A percentile compares a stretch with the other conserved stretches of the same genome.
Conservation (phyloP, 2,329 filamentous ascomycete genomes). For the Aspergillus sojae region DNA sequence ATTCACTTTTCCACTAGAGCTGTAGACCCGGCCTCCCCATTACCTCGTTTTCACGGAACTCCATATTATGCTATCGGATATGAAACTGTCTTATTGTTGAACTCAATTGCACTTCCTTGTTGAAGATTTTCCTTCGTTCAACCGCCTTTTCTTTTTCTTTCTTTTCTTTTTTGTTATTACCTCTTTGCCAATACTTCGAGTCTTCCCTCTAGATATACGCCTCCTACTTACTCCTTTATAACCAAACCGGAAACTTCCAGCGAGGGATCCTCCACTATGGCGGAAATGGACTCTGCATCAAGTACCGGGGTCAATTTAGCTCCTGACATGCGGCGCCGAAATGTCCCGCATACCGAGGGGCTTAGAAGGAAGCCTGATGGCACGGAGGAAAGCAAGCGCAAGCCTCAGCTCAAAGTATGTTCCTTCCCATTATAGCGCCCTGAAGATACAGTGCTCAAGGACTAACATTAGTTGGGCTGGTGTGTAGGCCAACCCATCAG, state of each 20-base stretch:
- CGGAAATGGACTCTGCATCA: slow-evolving; percentile 34
- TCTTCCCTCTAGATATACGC: background rate
- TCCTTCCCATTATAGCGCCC: background rate
- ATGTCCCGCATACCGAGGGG: slow-evolving; percentile 39
- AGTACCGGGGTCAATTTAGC: slow-evolving; percentile 38
- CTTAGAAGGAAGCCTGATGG: slow-evolving; percentile 23
- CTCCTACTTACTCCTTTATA: background rate
- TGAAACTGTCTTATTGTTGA: slow-evolving; percentile 14
- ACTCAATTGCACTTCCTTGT: slow-evolving; percentile 9
- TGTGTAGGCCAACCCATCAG: slow-evolving; percentile 37
- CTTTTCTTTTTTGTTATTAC: slow-evolving; percentile 11
- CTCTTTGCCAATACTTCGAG: background rate
- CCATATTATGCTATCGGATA: slow-evolving; percentile 15
- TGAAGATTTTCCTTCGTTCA: slow-evolving; percentile 12
- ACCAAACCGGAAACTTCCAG: background rate
- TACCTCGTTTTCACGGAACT: slow-evolving; percentile 10
- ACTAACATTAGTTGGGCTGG: background rate
- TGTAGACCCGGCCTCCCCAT: background rate
- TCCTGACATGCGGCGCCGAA: slow-evolving; percentile 45
- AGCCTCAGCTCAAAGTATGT: slow-evolving; percentile 37
- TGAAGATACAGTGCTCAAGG: background rate
- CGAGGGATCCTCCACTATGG: slow-evolving; percentile 29
- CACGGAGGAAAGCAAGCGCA: slow-evolving; percentile 33
- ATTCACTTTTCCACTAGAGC: background rate
- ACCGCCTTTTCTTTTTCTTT: slow-evolving; percentile 13